phyloP scores from a whole-genome alignment of 2,329 filamentous ascomycete genomes.

The Trichophyton mentagrophytes region DNA sequence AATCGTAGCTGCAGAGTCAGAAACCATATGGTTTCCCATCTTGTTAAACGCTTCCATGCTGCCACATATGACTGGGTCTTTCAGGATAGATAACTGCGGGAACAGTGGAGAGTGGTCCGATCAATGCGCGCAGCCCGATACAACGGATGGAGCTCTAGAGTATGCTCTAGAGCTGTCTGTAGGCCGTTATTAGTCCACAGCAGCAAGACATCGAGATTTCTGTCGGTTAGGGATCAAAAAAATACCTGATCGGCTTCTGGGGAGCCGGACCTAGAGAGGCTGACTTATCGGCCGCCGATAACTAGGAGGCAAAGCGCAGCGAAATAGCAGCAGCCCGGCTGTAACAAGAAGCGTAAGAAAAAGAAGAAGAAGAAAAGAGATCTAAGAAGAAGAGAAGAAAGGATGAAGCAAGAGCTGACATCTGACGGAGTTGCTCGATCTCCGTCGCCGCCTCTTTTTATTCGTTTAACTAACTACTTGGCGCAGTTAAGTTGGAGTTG shows the following conservation, averaged over 20 bases:
- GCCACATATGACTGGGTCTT: conserved; percentile 8
- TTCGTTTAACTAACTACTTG: background rate
- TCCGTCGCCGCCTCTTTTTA: background rate
- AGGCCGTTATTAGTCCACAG: background rate
- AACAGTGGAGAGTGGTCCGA: background rate
- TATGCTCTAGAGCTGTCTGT: background rate
- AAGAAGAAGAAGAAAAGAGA: background rate
- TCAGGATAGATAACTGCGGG: background rate
- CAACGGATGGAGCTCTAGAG: background rate
- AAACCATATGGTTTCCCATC: conserved; percentile 66
- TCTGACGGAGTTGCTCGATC: background rate
- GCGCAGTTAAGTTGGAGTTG: too few species aligned
- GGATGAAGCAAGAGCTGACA: background rate
- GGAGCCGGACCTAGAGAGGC: background rate
- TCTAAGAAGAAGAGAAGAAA: background rate
- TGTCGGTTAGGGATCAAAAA: background rate
- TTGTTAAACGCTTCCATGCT: conserved; percentile 80
- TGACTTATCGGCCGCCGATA: background rate
- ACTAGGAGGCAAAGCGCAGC: background rate
- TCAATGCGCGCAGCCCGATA: background rate
- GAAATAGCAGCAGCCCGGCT: background rate
- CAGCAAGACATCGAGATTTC: background rate
- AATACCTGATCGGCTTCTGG: background rate
- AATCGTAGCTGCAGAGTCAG: conserved; percentile 59
- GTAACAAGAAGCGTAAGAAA: background rate